phyloP scores from a whole-genome alignment of 2,329 filamentous ascomycete genomes.

The Penicillium rolfsii region DNA sequence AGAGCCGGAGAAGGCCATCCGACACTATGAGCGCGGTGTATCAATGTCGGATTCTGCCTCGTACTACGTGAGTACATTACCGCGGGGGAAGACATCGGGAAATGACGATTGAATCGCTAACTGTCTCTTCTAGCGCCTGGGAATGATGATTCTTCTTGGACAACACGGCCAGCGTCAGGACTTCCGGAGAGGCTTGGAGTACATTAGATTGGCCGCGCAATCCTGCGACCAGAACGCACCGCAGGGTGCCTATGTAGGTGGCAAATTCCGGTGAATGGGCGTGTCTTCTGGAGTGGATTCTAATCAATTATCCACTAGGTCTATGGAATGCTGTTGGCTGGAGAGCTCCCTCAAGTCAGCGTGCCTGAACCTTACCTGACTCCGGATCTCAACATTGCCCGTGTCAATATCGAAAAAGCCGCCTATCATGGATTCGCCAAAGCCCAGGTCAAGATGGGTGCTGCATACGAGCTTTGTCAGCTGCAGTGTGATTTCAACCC shows the following conservation, averaged over 20 bases:
- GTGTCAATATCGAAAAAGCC: conserved; percentile 92
- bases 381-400: conserved; percentile 71
- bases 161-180: conserved; percentile 91
- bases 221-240: conserved; percentile 94
- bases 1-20: conserved; percentile 85
- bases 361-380: conserved; percentile 74
- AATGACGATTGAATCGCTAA: conserved; percentile 16
- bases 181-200: conserved; percentile 73
- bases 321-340: conserved; percentile 89
- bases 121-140: conserved; percentile 66
- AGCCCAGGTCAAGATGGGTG: conserved; percentile 95
- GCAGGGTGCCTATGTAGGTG: conserved; percentile 78
- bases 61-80: conserved; percentile 57
- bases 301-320: conserved; percentile 51
- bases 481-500: conserved; percentile 94
- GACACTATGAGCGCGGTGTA: conserved; percentile 84
- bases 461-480: conserved; percentile 91
- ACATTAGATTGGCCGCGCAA: conserved; percentile 81
- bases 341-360: conserved; percentile 86
- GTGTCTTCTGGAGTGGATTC: neutral
- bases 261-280: neutral
- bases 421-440: conserved; percentile 95
- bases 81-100: neutral
- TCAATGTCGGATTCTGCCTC: conserved; percentile 84
- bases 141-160: conserved; percentile 96